phyloP scores from a whole-genome alignment of 495 filamentous ascomycete species.

The Penicillium soppii region DNA sequence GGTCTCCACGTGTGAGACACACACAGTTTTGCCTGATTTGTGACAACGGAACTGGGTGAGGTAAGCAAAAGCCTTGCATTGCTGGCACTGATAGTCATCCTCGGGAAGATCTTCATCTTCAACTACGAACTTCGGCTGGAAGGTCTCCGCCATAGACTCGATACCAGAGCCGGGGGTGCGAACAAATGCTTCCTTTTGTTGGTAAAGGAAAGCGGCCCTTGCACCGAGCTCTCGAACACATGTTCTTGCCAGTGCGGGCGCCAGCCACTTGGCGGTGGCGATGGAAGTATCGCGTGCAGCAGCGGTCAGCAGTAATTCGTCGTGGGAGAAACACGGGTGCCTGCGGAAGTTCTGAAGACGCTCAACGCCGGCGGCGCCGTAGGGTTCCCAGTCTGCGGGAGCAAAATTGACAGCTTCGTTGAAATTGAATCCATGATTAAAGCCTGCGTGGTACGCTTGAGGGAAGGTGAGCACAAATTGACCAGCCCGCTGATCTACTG shows the following conservation, averaged over 20 bases:
- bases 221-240: constrained; percentile 68
- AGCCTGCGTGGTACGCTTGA: constrained; percentile 87
- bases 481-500: constrained; percentile 89
- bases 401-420: constrained; percentile 99
- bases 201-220: constrained; percentile 63
- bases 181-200: constrained; percentile 55
- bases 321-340: constrained; percentile 95
- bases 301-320: constrained; percentile 91
- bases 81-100: constrained; percentile 84
- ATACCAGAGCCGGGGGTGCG: constrained; percentile 43
- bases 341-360: constrained; percentile 84
- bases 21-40: constrained; percentile 73
- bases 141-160: constrained; percentile 30
- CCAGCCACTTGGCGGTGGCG: constrained; percentile 91
- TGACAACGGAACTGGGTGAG: constrained; percentile 86
- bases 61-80: constrained; percentile 91
- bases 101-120: constrained; percentile 77
- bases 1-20: constrained; percentile 72
- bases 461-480: constrained; percentile 96
- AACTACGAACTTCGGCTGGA: constrained; percentile 46
- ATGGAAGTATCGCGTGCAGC: constrained; percentile 77
- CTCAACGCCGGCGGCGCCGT: constrained; percentile 81
- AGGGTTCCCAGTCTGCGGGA: constrained; percentile 94
- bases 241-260: constrained; percentile 79
- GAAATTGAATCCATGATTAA: constrained; percentile 98